These are phyloP conservation scores for Hypsizygus marmoreus DNA, from an alignment of 768 basidiomycete species.

Conservation along the genomic window DNA sequence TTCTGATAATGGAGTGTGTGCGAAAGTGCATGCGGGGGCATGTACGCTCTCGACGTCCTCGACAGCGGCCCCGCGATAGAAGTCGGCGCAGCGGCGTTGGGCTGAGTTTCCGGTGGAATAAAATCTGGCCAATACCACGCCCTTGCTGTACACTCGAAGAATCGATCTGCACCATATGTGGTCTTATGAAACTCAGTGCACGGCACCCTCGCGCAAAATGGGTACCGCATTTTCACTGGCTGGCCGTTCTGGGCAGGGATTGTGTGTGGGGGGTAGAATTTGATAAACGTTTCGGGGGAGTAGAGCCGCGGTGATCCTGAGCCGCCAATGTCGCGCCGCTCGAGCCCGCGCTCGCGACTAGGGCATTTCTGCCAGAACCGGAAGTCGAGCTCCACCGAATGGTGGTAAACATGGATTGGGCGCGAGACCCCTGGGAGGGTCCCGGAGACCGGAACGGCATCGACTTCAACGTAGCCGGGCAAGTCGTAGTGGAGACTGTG, in stretches of 20 bases:
- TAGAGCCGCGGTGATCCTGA: background rate
- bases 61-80: background rate
- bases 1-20: background rate
- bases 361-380: conserved; percentile 2
- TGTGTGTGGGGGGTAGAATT: background rate
- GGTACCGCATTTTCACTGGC: background rate
- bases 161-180: conserved; percentile 1
- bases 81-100: background rate
- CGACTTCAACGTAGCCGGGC: background rate
- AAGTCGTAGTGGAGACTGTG: background rate
- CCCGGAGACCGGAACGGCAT: background rate
- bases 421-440: background rate
- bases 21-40: background rate
- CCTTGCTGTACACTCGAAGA: background rate
- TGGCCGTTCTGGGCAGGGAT: background rate
- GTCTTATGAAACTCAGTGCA: background rate
- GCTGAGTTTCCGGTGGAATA: background rate
- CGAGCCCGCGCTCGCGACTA: background rate
- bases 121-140: background rate
- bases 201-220: background rate
- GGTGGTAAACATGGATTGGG: background rate
- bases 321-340: background rate
- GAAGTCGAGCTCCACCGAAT: background rate
- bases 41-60: background rate
- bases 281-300: background rate